A percentile compares a stretch with the other conserved stretches of the same genome.
Conservation (phyloP, 306 rosid species). For the Abrus pulchellus region DNA sequence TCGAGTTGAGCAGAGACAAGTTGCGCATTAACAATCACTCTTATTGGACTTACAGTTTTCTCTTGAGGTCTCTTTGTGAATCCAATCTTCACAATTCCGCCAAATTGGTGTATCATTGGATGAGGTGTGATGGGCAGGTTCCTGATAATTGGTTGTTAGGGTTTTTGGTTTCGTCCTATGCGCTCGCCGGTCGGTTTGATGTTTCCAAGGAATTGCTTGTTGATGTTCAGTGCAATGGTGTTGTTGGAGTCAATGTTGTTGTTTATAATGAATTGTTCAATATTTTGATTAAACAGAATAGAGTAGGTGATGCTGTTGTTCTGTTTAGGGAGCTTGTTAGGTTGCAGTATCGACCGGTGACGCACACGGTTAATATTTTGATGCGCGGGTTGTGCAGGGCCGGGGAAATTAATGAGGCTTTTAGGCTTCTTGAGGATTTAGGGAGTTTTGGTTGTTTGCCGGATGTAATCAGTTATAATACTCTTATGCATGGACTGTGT, state of each 20-base stretch:
- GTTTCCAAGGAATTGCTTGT: neutral
- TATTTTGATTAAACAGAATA: neutral
- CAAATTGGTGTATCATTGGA: neutral
- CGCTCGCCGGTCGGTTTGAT: neutral
- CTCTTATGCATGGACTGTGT: constrained; percentile 16
- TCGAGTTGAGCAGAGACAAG: constrained; percentile 8
- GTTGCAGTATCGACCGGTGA: neutral
- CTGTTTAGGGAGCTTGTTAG: constrained; percentile 10
- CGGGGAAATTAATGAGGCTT: constrained; percentile 6
- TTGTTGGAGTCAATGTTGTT: constrained; percentile 13
- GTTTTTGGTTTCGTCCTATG: constrained; percentile 7
- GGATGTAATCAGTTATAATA: constrained; percentile 6
- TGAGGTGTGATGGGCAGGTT: neutral
- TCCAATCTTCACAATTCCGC: neutral
- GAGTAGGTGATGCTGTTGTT: constrained; percentile 11
- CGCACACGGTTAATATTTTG: constrained; percentile 10
- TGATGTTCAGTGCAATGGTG: neutral
- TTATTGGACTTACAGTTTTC: constrained; percentile 2
- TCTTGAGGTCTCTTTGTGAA: constrained; percentile 10
- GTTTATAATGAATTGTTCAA: constrained; percentile 6
- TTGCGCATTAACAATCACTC: constrained; percentile 5
- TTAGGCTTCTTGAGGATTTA: neutral
- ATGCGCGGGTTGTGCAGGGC: constrained; percentile 22
- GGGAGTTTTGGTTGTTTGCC: constrained; percentile 27
- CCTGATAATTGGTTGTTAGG: constrained; percentile 13